Base-by-base conservation (phyloP, 306 rosid species). In the Coriaria nepalensis region DNA sequence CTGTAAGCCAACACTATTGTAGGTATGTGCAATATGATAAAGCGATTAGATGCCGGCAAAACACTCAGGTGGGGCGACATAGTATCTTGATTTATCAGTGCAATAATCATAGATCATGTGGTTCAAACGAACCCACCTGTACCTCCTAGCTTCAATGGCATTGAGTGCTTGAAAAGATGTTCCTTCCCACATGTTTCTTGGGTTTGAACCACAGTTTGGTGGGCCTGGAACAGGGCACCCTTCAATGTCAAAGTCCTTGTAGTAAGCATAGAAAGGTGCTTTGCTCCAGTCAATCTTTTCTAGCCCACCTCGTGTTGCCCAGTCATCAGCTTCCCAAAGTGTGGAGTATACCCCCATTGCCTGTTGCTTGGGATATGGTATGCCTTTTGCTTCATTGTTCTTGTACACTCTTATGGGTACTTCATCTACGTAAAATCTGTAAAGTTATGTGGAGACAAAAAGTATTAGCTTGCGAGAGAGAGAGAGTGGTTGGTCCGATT, bases 341-440 rank as follows among this genome's bases (percentile, higher is more conserved):
- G 62, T 45, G 9, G 52, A 14, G 4, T 49, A 35, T n/a, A 45
- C 49, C 5, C 37, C 49, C 62, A 57, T 57, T 2, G 45, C 52
- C 44, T 57, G 52, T 9, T 36, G 37, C 29, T 10, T 62, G 9
- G 68, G 68, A 47, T 51, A 62, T 2, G 61, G 13, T 10, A 54
- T 54, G 0, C 60, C 67, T n/a, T n/a, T 53, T 5, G 34, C 50
- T 33, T 53, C 68, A 40, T 35, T 53, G 55, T 54, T 62, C 13
- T 15, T 37, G 13, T 45, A 52, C 43, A 46, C 55, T 45, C 68
- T 40, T 32, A 62, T 62, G 0, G 55, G 68, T 13, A 52, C 54
- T 4, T 47, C 43, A 39, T 54, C 68, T 3, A 62, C 61, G 6
- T 53, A 43, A 53, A 62, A 62, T 13, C 61, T 62, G 42, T 40